Base-by-base conservation (phyloP, 23 red algal species). In the Gracilariopsis chorda region DNA sequence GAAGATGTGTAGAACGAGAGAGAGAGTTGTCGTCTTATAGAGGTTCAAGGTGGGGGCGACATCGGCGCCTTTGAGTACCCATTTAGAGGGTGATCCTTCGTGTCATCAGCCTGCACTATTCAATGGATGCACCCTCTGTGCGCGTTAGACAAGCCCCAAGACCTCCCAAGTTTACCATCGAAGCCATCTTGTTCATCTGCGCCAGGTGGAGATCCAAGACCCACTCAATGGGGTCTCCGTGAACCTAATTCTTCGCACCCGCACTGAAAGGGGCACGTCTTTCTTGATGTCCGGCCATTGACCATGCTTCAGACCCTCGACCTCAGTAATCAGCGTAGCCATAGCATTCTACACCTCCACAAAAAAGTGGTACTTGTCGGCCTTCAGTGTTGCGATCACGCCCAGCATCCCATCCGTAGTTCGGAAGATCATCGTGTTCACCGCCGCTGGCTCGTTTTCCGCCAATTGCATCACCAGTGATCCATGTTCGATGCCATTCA, bases 221-320 rank as follows among this genome's bases (percentile, higher is more conserved):
- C 20, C 93, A 63, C 55, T 99, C 97, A 39, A 99, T 92, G 49
- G 96, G 79, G 65, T 99, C 97, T 33, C 97, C 97, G 69, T 99
- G 93, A 27, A 99, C 56, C 81, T 84, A 95, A 23, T 79, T 79
- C 42, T 69, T 82, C 21, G 95, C 86, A 34, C 60, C 56, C 46
- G 78, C 79, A 27, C 78, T 79, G 30, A 53, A 35, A 36, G 82
- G 79, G 81, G 91, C 5, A 23, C 49, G 9, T 95, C 93, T 32
- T 56, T 60, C n/a, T 55, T 71, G 30, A 92, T 89, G 46, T 81
- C 84, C 19, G 93, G 56, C 93, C 93, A 99, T 17, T 99, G 93
- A 25, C 69, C 64, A 76, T 99, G 97, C 49, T 85, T 67, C 45
- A 99, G 65, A 9, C 93, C 97, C 17, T 91, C 97, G 28, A 99